A percentile compares a stretch with the other conserved stretches of the same genome.
Evolutionary conservation across 2,329 filamentous ascomycete species (phyloP).

Genomic region (Phaeoacremonium minimum): DNA sequence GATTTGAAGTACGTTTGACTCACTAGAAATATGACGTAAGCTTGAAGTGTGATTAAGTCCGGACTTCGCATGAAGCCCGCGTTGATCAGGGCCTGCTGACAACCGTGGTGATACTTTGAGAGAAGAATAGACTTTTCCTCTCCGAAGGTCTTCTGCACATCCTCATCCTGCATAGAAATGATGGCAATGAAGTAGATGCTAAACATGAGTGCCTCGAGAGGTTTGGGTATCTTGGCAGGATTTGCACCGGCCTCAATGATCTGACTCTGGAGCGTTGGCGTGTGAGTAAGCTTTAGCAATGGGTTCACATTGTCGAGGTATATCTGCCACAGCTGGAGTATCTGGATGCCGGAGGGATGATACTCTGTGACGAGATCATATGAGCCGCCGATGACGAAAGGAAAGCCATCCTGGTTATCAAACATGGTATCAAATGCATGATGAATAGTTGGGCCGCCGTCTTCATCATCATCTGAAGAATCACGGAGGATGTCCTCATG

Average conservation of each 20-base stretch:
- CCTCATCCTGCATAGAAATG: constrained; percentile 52
- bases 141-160: constrained; percentile 46
- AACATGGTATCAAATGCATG: constrained; percentile 58
- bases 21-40: constrained; percentile 63
- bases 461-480: constrained; percentile 54
- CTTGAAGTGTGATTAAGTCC: constrained; percentile 63
- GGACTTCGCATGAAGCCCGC: constrained; percentile 63
- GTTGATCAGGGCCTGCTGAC: constrained; percentile 62
- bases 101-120: constrained; percentile 49
- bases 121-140: constrained; percentile 47
- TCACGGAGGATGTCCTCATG: constrained; percentile 41
- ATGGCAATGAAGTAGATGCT: constrained; percentile 57
- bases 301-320: constrained; percentile 69
- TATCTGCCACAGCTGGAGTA: constrained; percentile 63
- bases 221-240: constrained; percentile 46
- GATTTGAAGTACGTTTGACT: constrained; percentile 15
- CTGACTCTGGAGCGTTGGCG: constrained; percentile 59
- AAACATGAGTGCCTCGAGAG: constrained; percentile 66
- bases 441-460: constrained; percentile 51
- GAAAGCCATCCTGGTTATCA: constrained; percentile 50
- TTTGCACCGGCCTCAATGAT: constrained; percentile 59
- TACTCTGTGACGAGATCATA: constrained; percentile 36
- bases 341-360: constrained; percentile 53
- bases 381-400: constrained; percentile 48
- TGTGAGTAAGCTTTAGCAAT: constrained; percentile 63